Evolutionary conservation across 129 eudicot species (phyloP).

Genomic region (Tagetes patula): DNA sequence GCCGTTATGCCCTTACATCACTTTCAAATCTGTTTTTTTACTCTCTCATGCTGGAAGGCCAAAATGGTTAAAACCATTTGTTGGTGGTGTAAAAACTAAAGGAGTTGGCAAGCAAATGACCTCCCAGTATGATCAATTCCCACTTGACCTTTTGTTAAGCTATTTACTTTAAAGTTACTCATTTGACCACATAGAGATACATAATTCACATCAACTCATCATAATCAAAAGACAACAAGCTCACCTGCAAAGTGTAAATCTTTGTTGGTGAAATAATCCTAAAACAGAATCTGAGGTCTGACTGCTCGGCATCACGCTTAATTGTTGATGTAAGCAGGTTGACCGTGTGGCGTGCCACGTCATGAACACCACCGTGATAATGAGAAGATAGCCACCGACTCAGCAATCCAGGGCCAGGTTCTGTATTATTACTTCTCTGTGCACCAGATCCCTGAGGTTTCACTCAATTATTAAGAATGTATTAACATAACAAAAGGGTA

Average conservation of each 20-base stretch:
- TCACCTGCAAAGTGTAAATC: constrained; percentile 89
- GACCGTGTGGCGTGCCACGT: constrained; percentile 91
- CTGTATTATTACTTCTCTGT: constrained; percentile 47
- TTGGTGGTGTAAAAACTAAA: background rate
- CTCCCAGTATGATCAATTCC: background rate
- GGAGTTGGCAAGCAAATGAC: background rate
- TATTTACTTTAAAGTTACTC: background rate
- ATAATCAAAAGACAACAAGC: constrained; percentile 7
- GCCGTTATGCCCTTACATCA: background rate
- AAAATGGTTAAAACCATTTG: background rate
- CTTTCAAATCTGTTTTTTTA: background rate
- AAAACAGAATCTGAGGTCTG: constrained; percentile 93
- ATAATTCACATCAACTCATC: background rate
- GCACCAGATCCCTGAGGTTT: constrained; percentile 44
- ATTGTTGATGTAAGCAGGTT: constrained; percentile 92
- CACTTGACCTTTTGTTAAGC: background rate
- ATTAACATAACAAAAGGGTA: constrained; percentile 1
- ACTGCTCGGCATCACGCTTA: constrained; percentile 80
- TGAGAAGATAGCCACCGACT: constrained; percentile 94
- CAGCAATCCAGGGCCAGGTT: constrained; percentile 75
- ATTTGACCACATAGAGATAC: background rate
- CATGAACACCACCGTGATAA: constrained; percentile 82
- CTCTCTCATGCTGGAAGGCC: background rate
- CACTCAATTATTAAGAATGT: background rate
- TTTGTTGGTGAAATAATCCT: constrained; percentile 89